phyloP scores from a whole-genome alignment of 129 eudicot genomes.

The Deinandra increscens region DNA sequence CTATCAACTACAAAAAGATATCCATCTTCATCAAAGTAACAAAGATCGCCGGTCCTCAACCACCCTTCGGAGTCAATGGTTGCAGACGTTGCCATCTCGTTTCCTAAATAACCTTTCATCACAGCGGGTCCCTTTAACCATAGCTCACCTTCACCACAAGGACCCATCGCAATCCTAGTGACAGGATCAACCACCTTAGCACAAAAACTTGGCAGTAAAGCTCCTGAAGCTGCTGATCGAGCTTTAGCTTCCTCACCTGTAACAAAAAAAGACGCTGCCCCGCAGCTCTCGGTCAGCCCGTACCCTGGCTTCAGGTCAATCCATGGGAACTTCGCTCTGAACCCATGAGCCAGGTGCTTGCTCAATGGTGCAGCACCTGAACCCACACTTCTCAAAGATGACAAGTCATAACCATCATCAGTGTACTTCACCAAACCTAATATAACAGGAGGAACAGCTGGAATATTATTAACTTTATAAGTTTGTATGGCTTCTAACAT shows the following conservation, averaged over 20 bases:
- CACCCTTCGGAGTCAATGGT: conserved; percentile 61
- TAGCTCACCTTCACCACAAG: conserved; percentile 61
- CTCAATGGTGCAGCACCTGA: conserved; percentile 77
- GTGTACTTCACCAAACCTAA: conserved; percentile 53
- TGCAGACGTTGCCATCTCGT: conserved; percentile 55
- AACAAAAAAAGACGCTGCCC: conserved; percentile 51
- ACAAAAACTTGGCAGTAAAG: conserved; percentile 51
- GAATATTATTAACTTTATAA: conserved; percentile 46
- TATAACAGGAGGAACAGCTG: conserved; percentile 81
- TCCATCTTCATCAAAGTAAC: conserved; percentile 73
- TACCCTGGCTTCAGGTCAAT: conserved; percentile 73
- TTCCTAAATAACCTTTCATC: conserved; percentile 71
- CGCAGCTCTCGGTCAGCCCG: conserved; percentile 69
- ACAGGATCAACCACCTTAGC: conserved; percentile 69
- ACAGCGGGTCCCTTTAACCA: conserved; percentile 67
- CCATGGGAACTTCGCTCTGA: conserved; percentile 60
- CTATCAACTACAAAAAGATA: conserved; percentile 61
- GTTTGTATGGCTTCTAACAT: conserved; percentile 71
- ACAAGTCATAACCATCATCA: conserved; percentile 43
- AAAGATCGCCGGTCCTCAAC: conserved; percentile 77
- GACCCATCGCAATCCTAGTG: conserved; percentile 41
- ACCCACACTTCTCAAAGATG: conserved; percentile 52
- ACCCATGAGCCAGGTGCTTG: conserved; percentile 46
- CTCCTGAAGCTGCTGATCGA: conserved; percentile 54
- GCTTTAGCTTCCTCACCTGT: conserved; percentile 45